Percentiles rank a stretch among this genome's conserved stretches.
These are phyloP conservation scores for Diaporthe sp. DNA, from an alignment of 2,329 filamentous ascomycete species.

Conservation along the genomic window DNA sequence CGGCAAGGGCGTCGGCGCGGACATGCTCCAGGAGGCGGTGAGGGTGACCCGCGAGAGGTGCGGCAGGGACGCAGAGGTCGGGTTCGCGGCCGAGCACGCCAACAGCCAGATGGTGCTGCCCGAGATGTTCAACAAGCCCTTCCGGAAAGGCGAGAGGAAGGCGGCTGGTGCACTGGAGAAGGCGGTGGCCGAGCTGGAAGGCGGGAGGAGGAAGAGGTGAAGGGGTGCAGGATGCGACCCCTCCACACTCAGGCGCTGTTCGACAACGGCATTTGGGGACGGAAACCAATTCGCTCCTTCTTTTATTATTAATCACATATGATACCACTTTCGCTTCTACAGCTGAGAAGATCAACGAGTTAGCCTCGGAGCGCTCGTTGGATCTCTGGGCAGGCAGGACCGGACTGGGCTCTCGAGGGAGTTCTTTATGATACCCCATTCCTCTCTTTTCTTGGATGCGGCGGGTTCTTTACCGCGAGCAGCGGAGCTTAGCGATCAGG, in stretches of 20 bases:
- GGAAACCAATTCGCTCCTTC: constrained; percentile 20
- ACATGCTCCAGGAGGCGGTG: constrained; percentile 79
- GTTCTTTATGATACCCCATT: constrained; percentile 29
- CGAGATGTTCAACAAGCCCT: constrained; percentile 68
- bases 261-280: not conserved
- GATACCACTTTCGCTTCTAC: constrained; percentile 35
- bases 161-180: constrained; percentile 64
- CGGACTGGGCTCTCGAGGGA: constrained; percentile 18
- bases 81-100: constrained; percentile 82
- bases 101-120: constrained; percentile 75
- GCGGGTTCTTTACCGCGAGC: not conserved
- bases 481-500: constrained; percentile 7
- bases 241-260: not conserved
- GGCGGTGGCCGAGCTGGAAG: constrained; percentile 61
- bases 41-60: constrained; percentile 74
- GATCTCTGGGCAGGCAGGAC: constrained; percentile 18
- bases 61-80: constrained; percentile 73
- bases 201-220: constrained; percentile 58
- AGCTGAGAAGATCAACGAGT: not conserved
- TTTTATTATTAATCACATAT: constrained; percentile 31
- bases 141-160: constrained; percentile 68
- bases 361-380: constrained; percentile 4
- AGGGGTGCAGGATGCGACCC: constrained; percentile 26
- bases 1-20: constrained; percentile 76
- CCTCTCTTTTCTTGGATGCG: constrained; percentile 30